Evolutionary conservation across 441 rosid species (phyloP).

Genomic region (Caryocar brasiliense): DNA sequence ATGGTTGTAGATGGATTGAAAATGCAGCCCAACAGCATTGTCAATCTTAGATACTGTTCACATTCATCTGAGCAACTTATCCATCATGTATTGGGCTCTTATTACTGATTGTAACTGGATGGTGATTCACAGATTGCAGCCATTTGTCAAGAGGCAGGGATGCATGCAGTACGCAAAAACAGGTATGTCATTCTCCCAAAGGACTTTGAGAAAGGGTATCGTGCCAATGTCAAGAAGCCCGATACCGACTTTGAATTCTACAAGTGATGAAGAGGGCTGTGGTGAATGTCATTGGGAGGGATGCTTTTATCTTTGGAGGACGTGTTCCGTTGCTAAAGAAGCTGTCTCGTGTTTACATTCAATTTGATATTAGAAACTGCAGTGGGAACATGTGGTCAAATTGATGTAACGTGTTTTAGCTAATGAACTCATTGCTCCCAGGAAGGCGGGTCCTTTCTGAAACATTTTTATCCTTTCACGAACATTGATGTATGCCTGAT

Average conservation of each 20-base stretch:
- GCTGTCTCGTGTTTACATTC: too few relatives aligned
- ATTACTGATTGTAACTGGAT: neutral
- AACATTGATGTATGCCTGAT: too few relatives aligned
- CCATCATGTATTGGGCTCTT: neutral
- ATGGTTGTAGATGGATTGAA: neutral
- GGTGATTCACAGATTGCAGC: slow-evolving; percentile 58
- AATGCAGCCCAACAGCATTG: neutral
- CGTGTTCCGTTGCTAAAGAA: too few relatives aligned
- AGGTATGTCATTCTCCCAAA: slow-evolving; percentile 85
- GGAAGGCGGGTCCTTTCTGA: too few relatives aligned
- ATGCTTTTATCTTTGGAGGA: too few relatives aligned
- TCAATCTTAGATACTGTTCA: neutral
- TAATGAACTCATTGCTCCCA: too few relatives aligned
- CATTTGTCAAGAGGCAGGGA: slow-evolving; percentile 95
- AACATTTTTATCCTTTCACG: too few relatives aligned
- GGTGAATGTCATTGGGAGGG: too few relatives aligned
- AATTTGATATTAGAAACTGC: too few relatives aligned
- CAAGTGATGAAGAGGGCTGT: too few relatives aligned
- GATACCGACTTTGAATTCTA: slow-evolving; percentile 91
- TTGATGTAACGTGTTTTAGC: too few relatives aligned
- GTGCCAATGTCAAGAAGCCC: slow-evolving; percentile 89
- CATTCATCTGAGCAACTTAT: neutral
- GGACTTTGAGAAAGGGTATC: slow-evolving; percentile 91
- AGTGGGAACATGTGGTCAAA: too few relatives aligned
- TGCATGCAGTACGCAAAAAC: slow-evolving; percentile 92